A percentile compares a stretch with the other conserved stretches of the same genome.
These are phyloP conservation scores for Nyctanthes arbortristis DNA, from an alignment of 257 asterid genomes.

Conservation along the genomic window DNA sequence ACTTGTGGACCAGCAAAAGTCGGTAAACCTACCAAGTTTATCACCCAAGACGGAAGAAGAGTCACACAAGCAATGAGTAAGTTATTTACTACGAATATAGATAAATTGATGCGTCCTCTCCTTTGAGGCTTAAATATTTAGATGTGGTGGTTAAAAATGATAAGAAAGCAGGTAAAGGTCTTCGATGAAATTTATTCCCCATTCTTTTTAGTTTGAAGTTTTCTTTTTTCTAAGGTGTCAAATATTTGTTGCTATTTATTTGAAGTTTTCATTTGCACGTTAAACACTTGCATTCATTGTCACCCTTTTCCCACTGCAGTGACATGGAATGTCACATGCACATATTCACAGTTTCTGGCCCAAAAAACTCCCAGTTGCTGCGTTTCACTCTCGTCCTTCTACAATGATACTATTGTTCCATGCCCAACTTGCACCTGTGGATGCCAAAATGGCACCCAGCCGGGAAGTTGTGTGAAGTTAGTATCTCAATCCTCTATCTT, in stretches of 20 bases:
- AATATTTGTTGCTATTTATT: background rate
- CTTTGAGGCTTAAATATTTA: background rate
- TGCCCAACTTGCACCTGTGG: constrained; percentile 97
- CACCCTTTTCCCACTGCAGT: constrained; percentile 49
- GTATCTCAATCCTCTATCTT: constrained; percentile 12
- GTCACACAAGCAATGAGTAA: constrained; percentile 75
- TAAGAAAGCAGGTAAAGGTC: background rate
- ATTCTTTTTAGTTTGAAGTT: too few species aligned
- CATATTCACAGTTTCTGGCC: constrained; percentile 90
- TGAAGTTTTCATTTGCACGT: background rate
- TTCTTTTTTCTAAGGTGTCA: background rate
- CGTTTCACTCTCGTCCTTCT: constrained; percentile 84
- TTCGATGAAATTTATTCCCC: too few species aligned
- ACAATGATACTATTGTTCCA: constrained; percentile 82
- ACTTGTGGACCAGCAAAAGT: constrained; percentile 74
- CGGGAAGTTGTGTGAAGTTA: constrained; percentile 79
- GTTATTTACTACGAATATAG: constrained; percentile 21
- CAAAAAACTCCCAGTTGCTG: constrained; percentile 87
- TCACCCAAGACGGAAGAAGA: constrained; percentile 57
- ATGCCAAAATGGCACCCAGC: constrained; percentile 65
- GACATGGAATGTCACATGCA: constrained; percentile 85
- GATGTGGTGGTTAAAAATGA: background rate
- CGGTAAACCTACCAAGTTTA: constrained; percentile 55
- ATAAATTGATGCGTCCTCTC: background rate
- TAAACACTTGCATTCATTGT: constrained; percentile 14